A percentile compares a stretch with the other conserved stretches of the same genome.
Conservation (phyloP, 768 basidiomycete genomes). For the Lactifluus echinatus region DNA sequence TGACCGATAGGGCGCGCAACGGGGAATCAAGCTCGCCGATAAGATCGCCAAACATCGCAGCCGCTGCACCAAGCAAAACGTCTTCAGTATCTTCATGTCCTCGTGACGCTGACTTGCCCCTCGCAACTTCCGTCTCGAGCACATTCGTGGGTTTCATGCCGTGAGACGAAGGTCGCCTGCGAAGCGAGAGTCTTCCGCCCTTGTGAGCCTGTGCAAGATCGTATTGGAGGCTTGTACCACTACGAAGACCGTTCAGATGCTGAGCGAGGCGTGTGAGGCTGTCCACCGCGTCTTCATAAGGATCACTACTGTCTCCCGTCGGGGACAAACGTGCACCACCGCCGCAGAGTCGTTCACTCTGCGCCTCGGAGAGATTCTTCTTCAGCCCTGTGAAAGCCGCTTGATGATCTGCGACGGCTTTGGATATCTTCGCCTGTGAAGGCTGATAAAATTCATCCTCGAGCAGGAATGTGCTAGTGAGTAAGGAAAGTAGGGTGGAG, state of each 20-base stretch:
- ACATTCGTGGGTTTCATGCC: background rate
- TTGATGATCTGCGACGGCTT: conserved; percentile 79
- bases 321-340: conserved; percentile 11
- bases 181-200: conserved; percentile 36
- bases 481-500: conserved; percentile 70
- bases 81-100: conserved; percentile 20
- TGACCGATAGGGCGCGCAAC: conserved; percentile 61
- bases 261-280: conserved; percentile 87
- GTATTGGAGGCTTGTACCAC: conserved; percentile 76
- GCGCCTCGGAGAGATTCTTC: conserved; percentile 78
- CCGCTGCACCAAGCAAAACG: conserved; percentile 51
- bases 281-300: conserved; percentile 82
- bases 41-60: conserved; percentile 67
- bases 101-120: conserved; percentile 20
- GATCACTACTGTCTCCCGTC: conserved; percentile 34
- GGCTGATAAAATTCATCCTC: conserved; percentile 53
- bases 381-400: conserved; percentile 85
- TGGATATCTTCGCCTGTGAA: conserved; percentile 57
- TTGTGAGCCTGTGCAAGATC: conserved; percentile 61
- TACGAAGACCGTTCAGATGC: conserved; percentile 83
- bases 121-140: conserved; percentile 8
- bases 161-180: conserved; percentile 5
- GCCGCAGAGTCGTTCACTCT: conserved; percentile 63
- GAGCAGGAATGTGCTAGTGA: conserved; percentile 80
- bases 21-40: conserved; percentile 76